These are phyloP conservation scores for Diplodia seriata DNA, from an alignment of 2,329 filamentous ascomycete species.

Conservation along the genomic window DNA sequence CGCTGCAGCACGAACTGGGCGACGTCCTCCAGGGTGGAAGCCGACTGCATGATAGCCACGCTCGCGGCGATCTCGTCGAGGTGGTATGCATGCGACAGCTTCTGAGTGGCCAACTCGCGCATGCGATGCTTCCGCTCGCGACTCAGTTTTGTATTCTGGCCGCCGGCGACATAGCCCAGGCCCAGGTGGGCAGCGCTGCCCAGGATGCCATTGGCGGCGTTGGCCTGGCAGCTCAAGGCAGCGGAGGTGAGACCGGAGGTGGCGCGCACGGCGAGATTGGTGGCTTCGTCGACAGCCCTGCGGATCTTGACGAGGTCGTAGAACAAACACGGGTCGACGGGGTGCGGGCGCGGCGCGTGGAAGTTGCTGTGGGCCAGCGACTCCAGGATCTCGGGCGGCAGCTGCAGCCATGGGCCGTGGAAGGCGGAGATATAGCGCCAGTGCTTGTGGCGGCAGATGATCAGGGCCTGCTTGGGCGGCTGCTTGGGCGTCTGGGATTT, in stretches of 20 bases:
- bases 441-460: conserved; percentile 61
- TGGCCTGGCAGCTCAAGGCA: conserved; percentile 63
- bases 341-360: conserved; percentile 74
- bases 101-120: conserved; percentile 79
- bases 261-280: conserved; percentile 77
- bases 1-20: conserved; percentile 75
- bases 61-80: conserved; percentile 84
- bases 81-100: conserved; percentile 77
- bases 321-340: conserved; percentile 80
- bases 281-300: conserved; percentile 79
- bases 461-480: conserved; percentile 38
- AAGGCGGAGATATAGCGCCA: conserved; percentile 87
- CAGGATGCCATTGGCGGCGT: conserved; percentile 58
- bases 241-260: conserved; percentile 74
- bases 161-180: conserved; percentile 63
- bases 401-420: conserved; percentile 81
- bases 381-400: conserved; percentile 80
- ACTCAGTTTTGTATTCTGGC: conserved; percentile 68
- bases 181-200: conserved; percentile 62
- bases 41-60: conserved; percentile 82
- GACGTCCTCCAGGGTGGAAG: conserved; percentile 78
- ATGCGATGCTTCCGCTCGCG: conserved; percentile 79
- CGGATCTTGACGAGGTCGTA: conserved; percentile 86
- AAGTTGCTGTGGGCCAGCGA: conserved; percentile 81
- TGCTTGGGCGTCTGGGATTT: neutral